Percentiles rank a stretch among this genome's conserved stretches.
These are phyloP conservation scores for Naganishia kalamii DNA, from an alignment of 768 basidiomycete genomes.

Conservation along the genomic window DNA sequence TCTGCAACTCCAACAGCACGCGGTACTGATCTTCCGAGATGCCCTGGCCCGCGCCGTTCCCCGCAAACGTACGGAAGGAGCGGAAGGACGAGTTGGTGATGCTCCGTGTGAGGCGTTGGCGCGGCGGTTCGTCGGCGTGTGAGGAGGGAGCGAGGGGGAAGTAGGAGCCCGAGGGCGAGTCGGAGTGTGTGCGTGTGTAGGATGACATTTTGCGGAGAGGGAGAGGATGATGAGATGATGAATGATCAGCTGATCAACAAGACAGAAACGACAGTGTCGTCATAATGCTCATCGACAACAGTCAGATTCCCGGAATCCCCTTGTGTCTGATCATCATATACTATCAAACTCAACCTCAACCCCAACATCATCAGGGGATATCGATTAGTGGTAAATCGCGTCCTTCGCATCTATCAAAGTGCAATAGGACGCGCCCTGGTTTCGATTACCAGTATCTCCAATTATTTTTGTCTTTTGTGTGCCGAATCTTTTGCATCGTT, in stretches of 20 bases:
- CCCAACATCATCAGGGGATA: conserved; percentile 1
- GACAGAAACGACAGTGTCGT: no score
- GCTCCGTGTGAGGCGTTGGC: background rate
- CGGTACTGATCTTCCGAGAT: conserved; percentile 15
- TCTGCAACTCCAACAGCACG: conserved; percentile 19
- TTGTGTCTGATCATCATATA: no score
- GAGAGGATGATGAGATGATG: no score
- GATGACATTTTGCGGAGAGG: no score
- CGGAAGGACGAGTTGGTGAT: background rate
- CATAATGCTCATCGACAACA: no score
- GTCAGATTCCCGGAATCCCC: no score
- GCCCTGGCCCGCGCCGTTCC: background rate
- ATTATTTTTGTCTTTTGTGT: background rate
- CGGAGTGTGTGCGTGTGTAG: no score
- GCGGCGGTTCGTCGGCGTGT: no score
- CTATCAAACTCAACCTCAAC: no score
- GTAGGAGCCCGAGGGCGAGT: no score
- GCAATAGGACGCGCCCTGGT: conserved; percentile 14
- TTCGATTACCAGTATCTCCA: conserved; percentile 17
- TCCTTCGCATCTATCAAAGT: conserved; percentile 9
- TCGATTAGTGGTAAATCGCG: conserved; percentile 17
- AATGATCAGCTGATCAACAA: no score
- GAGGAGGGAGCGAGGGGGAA: no score
- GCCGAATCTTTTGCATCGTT: background rate
- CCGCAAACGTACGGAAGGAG: background rate